A percentile compares a stretch with the other conserved stretches of the same genome.
These are phyloP conservation scores for Sarocladiaceae sp. DNA, from an alignment of 2,329 filamentous ascomycete genomes.

Conservation along the genomic window DNA sequence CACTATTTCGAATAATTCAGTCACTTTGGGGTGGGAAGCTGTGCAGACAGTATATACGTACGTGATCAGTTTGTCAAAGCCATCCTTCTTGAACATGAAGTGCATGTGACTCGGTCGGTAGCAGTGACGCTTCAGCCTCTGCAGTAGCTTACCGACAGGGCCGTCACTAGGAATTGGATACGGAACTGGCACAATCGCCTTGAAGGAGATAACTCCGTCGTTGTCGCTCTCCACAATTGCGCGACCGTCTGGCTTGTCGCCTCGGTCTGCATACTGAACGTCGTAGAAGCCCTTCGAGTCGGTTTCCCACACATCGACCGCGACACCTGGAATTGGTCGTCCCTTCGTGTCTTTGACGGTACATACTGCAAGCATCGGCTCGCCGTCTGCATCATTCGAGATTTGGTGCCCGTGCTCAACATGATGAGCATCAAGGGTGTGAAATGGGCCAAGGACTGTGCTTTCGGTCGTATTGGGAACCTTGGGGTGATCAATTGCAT, in stretches of 20 bases:
- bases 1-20: conserved; percentile 37
- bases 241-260: conserved; percentile 31
- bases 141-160: conserved; percentile 70
- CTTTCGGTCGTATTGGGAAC: conserved; percentile 64
- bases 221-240: conserved; percentile 23
- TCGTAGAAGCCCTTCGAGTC: conserved; percentile 73
- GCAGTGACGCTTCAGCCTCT: conserved; percentile 61
- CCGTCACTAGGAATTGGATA: conserved; percentile 83
- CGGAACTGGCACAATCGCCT: conserved; percentile 75
- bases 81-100: conserved; percentile 81
- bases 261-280: conserved; percentile 60
- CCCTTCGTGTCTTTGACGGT: conserved; percentile 59
- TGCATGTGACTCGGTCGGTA: conserved; percentile 77
- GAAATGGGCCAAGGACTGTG: conserved; percentile 77
- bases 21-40: background rate
- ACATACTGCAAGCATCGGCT: conserved; percentile 64
- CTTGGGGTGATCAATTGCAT: conserved; percentile 75
- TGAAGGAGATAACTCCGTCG: conserved; percentile 62
- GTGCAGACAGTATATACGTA: conserved; percentile 40
- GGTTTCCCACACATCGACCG: conserved; percentile 77
- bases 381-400: conserved; percentile 60
- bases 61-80: conserved; percentile 80
- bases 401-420: conserved; percentile 52
- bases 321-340: conserved; percentile 55
- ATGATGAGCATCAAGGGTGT: conserved; percentile 64